Percentiles rank a stretch among this genome's conserved stretches.
phyloP scores from a whole-genome alignment of 306 rosid genomes.

The Dryas alaskensis region DNA sequence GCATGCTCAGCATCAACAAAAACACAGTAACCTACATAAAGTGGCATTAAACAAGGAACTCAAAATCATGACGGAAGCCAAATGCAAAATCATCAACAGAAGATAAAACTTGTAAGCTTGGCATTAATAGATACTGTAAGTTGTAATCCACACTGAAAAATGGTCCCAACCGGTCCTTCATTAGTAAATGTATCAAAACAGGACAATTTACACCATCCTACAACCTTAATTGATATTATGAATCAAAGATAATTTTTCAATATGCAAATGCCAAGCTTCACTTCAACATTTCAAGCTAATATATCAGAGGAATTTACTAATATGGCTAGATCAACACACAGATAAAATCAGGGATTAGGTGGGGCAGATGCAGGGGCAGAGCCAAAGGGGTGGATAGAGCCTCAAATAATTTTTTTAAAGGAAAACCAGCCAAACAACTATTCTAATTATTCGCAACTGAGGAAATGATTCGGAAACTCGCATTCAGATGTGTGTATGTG shows the following conservation, averaged over 20 bases:
- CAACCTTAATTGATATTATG: neutral
- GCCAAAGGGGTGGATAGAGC: neutral
- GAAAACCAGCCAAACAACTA: neutral
- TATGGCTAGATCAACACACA: neutral
- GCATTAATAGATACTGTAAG: neutral
- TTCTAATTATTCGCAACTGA: neutral
- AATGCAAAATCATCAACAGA: conserved; percentile 9
- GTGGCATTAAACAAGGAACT: conserved; percentile 21
- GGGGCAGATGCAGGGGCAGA: no score
- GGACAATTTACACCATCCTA: neutral
- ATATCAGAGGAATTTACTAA: neutral
- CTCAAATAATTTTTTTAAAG: neutral
- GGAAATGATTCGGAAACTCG: neutral
- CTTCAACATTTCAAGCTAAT: neutral
- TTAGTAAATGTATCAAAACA: neutral
- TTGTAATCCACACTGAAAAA: neutral
- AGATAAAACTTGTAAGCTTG: neutral
- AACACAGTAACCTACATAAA: conserved; percentile 62
- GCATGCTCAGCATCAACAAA: conserved; percentile 97
- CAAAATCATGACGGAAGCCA: conserved; percentile 12
- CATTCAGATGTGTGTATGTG: neutral
- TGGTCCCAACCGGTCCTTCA: neutral
- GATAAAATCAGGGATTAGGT: neutral
- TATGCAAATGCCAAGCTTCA: neutral
- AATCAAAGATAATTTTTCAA: neutral